These are phyloP conservation scores for Sindora glabra DNA, from an alignment of 306 rosid species.

Conservation along the genomic window DNA sequence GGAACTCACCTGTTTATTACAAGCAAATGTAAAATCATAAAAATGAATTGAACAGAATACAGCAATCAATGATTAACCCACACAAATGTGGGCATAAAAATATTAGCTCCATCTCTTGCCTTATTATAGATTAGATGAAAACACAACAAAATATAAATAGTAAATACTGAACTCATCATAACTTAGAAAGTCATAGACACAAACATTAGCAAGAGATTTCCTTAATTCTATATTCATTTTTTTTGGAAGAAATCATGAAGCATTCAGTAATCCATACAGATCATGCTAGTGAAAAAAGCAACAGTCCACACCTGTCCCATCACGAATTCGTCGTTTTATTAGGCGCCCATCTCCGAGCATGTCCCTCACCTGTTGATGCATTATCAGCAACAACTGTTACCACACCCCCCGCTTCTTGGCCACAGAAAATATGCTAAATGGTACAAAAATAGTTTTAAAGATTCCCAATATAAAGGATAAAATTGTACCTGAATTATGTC, in stretches of 20 bases:
- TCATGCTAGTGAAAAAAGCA: constrained; percentile 10
- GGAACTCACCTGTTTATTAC: constrained; percentile 74
- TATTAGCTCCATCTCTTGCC: neutral
- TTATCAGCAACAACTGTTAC: constrained; percentile 19
- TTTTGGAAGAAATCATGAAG: constrained; percentile 4
- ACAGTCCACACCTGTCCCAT: constrained; percentile 70
- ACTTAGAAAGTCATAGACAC: neutral
- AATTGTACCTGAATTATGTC: neutral
- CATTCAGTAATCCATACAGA: neutral
- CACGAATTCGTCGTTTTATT: constrained; percentile 77
- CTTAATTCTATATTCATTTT: neutral
- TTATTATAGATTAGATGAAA: neutral
- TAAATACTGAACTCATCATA: neutral
- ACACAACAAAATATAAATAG: neutral
- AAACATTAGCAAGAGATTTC: constrained; percentile 1
- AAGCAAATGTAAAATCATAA: constrained; percentile 20
- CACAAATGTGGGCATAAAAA: neutral
- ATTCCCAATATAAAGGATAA: constrained; percentile 4
- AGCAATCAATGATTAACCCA: constrained; percentile 1
- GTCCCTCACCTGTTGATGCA: constrained; percentile 71
- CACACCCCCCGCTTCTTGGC: neutral
- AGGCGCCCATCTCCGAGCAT: constrained; percentile 98
- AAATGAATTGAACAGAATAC: neutral
- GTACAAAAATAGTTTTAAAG: neutral
- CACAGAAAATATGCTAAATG: neutral